Evolutionary conservation across 164 flowering plant species (phyloP).

Genomic region (Stephania japonica): DNA sequence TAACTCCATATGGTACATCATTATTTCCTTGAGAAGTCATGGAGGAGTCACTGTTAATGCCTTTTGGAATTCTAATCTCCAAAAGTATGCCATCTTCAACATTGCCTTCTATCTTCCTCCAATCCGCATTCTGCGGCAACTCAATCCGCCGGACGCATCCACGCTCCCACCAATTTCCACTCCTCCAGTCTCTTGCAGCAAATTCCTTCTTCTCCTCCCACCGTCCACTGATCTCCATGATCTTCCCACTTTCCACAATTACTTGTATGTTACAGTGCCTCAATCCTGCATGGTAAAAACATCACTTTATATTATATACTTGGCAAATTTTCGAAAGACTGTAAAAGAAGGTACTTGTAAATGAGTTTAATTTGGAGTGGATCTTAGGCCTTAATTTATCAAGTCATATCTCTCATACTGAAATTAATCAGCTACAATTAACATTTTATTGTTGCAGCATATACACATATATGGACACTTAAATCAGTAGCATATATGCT

Average conservation of each 20-base stretch:
- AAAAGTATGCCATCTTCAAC: slow-evolving; percentile 35
- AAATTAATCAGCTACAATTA: not conserved
- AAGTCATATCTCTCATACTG: too few relatives aligned
- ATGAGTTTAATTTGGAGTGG: not conserved
- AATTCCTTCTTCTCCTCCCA: slow-evolving; percentile 46
- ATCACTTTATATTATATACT: not conserved
- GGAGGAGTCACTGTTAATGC: slow-evolving; percentile 14
- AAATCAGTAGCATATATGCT: not conserved
- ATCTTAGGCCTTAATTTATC: not conserved
- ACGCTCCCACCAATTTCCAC: slow-evolving; percentile 74
- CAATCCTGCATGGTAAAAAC: slow-evolving; percentile 24
- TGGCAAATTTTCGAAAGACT: not conserved
- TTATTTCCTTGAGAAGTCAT: slow-evolving; percentile 13
- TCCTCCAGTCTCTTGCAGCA: slow-evolving; percentile 62
- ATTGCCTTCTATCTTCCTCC: slow-evolving; percentile 48
- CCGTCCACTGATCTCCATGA: slow-evolving; percentile 68
- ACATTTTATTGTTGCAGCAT: not conserved
- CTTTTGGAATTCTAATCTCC: slow-evolving; percentile 64
- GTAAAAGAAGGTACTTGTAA: not conserved
- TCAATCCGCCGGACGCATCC: slow-evolving; percentile 82
- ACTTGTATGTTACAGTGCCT: slow-evolving; percentile 30
- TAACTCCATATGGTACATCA: slow-evolving; percentile 6
- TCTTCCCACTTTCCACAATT: slow-evolving; percentile 51
- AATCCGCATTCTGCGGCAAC: slow-evolving; percentile 67
- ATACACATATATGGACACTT: not conserved